phyloP scores from a whole-genome alignment of 176 grass and related monocot genomes.

The Chloris gayana region DNA sequence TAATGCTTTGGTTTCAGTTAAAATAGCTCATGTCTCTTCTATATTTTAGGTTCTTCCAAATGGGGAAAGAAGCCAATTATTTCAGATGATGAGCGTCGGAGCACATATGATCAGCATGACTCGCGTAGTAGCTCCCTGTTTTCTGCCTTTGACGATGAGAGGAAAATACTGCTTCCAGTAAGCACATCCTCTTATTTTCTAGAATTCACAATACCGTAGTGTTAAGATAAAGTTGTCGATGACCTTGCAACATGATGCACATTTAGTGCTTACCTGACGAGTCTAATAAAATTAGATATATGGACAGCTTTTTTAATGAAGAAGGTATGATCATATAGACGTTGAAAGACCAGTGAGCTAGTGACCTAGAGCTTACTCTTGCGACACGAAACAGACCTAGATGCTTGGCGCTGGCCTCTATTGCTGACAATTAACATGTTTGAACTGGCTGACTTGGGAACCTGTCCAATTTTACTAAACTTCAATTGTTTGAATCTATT shows the following conservation, averaged over 20 bases:
- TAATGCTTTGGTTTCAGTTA: not conserved
- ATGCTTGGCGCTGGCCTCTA: not conserved
- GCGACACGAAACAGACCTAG: not conserved
- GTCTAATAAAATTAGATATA: not conserved
- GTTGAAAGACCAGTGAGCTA: not conserved
- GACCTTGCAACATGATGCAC: not conserved
- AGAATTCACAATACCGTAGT: not conserved
- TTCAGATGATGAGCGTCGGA: conserved; percentile 53
- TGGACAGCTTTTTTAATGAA: too few species aligned
- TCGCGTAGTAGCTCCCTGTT: conserved; percentile 46
- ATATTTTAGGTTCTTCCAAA: conserved; percentile 47
- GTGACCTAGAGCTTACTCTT: not conserved
- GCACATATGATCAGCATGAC: conserved; percentile 55
- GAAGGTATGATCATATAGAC: not conserved
- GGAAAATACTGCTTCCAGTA: conserved; percentile 69
- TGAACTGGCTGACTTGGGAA: conserved; percentile 10
- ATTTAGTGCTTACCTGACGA: not conserved
- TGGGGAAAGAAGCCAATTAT: conserved; percentile 56
- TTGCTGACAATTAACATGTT: conserved; percentile 17
- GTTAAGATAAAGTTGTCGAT: not conserved
- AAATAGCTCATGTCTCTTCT: conserved; percentile 20
- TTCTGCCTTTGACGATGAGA: conserved; percentile 49
- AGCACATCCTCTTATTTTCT: conserved; percentile 31
- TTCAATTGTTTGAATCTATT: conserved; percentile 18
- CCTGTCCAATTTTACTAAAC: conserved; percentile 13